Conservation (phyloP, 2,329 filamentous ascomycete genomes). For the Achaetomium macrosporum region DNA sequence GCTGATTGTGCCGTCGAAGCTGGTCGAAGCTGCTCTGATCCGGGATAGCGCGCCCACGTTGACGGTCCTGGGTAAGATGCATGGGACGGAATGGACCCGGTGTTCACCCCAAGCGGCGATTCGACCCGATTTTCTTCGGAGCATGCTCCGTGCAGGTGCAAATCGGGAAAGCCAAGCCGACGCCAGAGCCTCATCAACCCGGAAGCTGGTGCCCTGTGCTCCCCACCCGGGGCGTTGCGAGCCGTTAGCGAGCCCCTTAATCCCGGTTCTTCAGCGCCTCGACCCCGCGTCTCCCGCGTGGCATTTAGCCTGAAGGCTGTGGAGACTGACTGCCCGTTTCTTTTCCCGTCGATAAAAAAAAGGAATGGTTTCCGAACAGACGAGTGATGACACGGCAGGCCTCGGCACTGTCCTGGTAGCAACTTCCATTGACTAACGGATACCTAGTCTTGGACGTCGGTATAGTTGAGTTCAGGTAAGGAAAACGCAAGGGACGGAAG, state of each 20-base stretch:
- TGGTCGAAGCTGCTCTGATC: background rate
- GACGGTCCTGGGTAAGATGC: background rate
- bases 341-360: no score
- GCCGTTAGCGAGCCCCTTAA: constrained; percentile 8
- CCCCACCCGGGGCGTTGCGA: background rate
- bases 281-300: no score
- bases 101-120: constrained; percentile 4
- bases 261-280: background rate
- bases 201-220: constrained; percentile 8
- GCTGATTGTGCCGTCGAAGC: background rate
- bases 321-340: no score
- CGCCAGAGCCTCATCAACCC: constrained; percentile 9
- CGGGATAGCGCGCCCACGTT: background rate
- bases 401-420: no score
- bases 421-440: no score
- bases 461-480: no score
- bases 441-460: no score
- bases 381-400: no score
- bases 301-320: no score
- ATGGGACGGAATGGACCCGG: background rate
- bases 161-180: constrained; percentile 19
- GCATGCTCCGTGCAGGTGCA: constrained; percentile 12
- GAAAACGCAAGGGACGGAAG: no score
- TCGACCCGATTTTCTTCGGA: constrained; percentile 22
- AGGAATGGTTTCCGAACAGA: no score